Percentiles rank a stretch among this genome's conserved stretches.
Conservation (phyloP, 176 grass and related monocot species). For the Carex scoparia region DNA sequence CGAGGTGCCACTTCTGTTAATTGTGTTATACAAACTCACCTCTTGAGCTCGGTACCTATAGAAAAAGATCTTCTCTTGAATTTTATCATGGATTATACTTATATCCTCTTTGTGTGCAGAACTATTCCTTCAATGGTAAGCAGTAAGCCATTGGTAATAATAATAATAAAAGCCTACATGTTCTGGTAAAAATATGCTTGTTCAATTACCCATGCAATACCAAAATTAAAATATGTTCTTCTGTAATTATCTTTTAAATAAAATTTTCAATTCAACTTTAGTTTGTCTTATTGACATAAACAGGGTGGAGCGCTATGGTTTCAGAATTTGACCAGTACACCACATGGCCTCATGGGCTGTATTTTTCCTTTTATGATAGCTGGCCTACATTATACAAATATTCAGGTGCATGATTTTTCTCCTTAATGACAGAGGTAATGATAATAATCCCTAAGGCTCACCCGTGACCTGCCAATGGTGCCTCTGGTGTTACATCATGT, state of each 20-base stretch:
- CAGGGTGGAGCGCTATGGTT: constrained; percentile 91
- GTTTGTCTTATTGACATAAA: background rate
- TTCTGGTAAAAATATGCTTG: background rate
- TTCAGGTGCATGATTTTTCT: constrained; percentile 55
- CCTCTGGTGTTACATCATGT: constrained; percentile 5
- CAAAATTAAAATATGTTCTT: constrained; percentile 13
- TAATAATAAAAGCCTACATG: background rate
- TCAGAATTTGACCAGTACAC: constrained; percentile 58
- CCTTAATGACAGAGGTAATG: background rate
- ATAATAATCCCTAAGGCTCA: background rate
- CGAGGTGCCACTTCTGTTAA: background rate
- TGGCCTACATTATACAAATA: constrained; percentile 77
- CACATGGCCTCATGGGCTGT: constrained; percentile 61
- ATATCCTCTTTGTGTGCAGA: background rate
- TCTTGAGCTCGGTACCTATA: background rate
- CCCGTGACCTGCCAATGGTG: background rate
- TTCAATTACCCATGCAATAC: background rate
- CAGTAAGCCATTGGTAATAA: background rate
- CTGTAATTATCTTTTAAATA: background rate
- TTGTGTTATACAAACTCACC: background rate
- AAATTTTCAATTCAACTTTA: no score
- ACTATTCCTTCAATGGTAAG: background rate
- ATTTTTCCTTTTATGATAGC: constrained; percentile 76
- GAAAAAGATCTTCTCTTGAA: background rate
- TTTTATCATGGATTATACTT: background rate